Conservation (phyloP, 116 monocot genomes). For the Trichopus zeylanicus region DNA sequence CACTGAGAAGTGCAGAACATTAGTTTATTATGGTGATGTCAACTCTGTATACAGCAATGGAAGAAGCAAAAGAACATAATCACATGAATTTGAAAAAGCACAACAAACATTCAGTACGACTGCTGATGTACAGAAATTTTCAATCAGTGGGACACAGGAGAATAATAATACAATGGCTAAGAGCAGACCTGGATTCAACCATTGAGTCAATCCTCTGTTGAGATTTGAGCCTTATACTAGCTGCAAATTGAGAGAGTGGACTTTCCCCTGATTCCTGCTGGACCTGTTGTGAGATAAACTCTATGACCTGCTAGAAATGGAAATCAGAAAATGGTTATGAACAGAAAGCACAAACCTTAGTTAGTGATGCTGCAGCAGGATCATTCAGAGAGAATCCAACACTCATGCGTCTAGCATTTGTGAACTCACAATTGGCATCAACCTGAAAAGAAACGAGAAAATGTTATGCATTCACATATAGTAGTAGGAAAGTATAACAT, state of each 20-base stretch:
- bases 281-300: constrained; percentile 37
- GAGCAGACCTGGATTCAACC: constrained; percentile 60
- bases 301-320: constrained; percentile 1
- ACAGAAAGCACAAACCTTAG: constrained; percentile 32
- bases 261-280: constrained; percentile 63
- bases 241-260: constrained; percentile 59
- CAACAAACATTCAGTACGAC: neutral
- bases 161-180: neutral
- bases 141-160: neutral
- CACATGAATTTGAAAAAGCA: neutral
- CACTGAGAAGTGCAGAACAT: constrained; percentile 22
- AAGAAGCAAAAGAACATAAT: neutral
- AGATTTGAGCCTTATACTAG: constrained; percentile 42
- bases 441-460: constrained; percentile 34
- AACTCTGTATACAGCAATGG: neutral
- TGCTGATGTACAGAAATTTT: neutral
- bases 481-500: neutral
- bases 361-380: constrained; percentile 42
- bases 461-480: neutral
- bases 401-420: constrained; percentile 41
- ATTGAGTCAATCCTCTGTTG: constrained; percentile 63
- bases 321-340: neutral
- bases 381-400: constrained; percentile 63
- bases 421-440: constrained; percentile 59
- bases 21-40: neutral